Evolutionary conservation across 179 eudicot genomes (phyloP).

Genomic region (Nepenthes alata): DNA sequence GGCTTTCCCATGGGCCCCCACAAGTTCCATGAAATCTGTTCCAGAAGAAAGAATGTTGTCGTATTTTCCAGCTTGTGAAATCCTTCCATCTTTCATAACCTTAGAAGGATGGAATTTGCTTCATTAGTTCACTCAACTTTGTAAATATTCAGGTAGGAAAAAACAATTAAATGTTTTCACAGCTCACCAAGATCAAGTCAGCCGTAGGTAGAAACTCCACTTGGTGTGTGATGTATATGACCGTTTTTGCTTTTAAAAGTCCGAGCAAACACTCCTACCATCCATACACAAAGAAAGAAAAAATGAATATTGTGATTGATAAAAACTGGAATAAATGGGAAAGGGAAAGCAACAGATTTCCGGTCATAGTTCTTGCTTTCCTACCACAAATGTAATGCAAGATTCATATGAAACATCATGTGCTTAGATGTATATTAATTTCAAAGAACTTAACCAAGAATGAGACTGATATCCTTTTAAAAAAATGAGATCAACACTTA

Average conservation of each 20-base stretch:
- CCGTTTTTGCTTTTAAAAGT: conserved; percentile 55
- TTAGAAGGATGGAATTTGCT: conserved; percentile 5
- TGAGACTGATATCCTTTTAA: too few species aligned
- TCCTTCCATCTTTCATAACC: conserved; percentile 86
- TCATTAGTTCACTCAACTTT: too few species aligned
- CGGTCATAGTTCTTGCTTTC: too few species aligned
- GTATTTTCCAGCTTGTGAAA: conserved; percentile 76
- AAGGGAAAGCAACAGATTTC: too few species aligned
- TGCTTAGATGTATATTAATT: too few species aligned
- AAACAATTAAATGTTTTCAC: not conserved
- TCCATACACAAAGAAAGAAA: not conserved
- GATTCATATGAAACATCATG: too few species aligned
- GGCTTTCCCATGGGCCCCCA: conserved; percentile 75
- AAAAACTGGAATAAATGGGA: not conserved
- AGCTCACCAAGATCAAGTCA: conserved; percentile 70
- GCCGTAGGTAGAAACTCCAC: conserved; percentile 77
- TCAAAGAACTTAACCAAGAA: too few species aligned
- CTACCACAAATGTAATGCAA: too few species aligned
- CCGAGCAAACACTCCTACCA: conserved; percentile 69
- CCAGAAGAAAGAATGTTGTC: conserved; percentile 54
- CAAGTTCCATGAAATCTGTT: conserved; percentile 79
- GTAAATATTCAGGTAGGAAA: too few species aligned
- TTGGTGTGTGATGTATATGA: conserved; percentile 81
- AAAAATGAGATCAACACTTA: too few species aligned
- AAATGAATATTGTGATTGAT: not conserved